phyloP scores from a whole-genome alignment of 257 asterid genomes.

The Solanum ossicruentum region DNA sequence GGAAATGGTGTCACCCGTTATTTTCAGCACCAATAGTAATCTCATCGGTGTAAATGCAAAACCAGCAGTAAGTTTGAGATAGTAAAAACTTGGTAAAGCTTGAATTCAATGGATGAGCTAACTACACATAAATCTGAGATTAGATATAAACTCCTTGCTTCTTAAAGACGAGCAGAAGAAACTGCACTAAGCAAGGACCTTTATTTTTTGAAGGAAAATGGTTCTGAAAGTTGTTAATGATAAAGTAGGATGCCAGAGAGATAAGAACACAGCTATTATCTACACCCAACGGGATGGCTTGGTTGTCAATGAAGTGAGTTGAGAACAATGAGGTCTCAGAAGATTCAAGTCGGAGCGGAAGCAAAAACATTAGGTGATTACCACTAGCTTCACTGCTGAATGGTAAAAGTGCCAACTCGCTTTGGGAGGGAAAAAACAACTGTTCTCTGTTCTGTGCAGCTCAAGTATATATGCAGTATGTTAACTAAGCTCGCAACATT shows the following conservation, averaged over 20 bases:
- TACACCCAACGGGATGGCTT: background rate
- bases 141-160: background rate
- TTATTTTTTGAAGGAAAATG: background rate
- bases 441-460: background rate
- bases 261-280: background rate
- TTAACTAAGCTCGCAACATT: background rate
- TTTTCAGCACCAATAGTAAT: background rate
- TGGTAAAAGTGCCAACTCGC: background rate
- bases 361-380: background rate
- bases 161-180: background rate
- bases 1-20: background rate
- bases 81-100: background rate
- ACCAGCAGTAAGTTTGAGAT: background rate
- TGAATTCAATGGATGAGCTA: background rate
- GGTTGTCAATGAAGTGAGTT: background rate
- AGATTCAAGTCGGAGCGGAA: background rate
- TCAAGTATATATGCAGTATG: background rate
- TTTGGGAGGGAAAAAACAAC: background rate
- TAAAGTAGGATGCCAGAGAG: background rate
- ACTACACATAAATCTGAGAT: background rate
- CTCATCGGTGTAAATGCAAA: background rate
- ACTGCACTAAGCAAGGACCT: background rate
- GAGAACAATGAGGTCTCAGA: background rate
- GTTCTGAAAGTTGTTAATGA: background rate
- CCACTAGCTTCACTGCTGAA: background rate